Percentiles rank a stretch among this genome's conserved stretches.
Evolutionary conservation across 2,329 filamentous ascomycete species (phyloP).

Genomic region (Byssochlamys sp.): DNA sequence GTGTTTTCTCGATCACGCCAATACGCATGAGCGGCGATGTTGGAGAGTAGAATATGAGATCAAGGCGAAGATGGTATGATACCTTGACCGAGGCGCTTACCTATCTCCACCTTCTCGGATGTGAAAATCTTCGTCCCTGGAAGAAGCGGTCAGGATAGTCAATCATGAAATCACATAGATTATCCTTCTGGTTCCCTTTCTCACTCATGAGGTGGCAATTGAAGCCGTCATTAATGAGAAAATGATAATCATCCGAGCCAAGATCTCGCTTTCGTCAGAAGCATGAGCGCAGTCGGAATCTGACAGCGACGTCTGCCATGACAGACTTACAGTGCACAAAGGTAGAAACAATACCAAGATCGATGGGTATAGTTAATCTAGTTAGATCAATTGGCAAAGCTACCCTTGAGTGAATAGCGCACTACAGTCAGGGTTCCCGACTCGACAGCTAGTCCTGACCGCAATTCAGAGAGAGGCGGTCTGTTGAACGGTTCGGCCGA

Average conservation of each 20-base stretch:
- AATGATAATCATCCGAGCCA: not conserved
- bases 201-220: not conserved
- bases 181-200: not conserved
- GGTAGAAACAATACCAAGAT: not conserved
- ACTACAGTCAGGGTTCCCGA: not conserved
- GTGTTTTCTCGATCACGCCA: not conserved
- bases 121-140: not conserved
- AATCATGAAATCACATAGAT: not conserved
- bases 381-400: not conserved
- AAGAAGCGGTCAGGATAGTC: not conserved
- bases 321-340: not conserved
- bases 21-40: not conserved
- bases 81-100: not conserved
- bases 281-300: not conserved
- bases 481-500: not conserved
- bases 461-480: not conserved
- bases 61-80: not conserved
- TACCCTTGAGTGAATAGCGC: too few species aligned
- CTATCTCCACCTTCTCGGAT: not conserved
- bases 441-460: not conserved
- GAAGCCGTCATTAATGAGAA: not conserved
- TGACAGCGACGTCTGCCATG: not conserved
- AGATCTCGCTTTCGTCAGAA: not conserved
- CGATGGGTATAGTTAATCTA: not conserved
- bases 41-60: not conserved